Evolutionary conservation across 2,329 filamentous ascomycete species (phyloP), one percentile per base, ranked within the genome.

Genomic region (Xylaria digitata): DNA sequence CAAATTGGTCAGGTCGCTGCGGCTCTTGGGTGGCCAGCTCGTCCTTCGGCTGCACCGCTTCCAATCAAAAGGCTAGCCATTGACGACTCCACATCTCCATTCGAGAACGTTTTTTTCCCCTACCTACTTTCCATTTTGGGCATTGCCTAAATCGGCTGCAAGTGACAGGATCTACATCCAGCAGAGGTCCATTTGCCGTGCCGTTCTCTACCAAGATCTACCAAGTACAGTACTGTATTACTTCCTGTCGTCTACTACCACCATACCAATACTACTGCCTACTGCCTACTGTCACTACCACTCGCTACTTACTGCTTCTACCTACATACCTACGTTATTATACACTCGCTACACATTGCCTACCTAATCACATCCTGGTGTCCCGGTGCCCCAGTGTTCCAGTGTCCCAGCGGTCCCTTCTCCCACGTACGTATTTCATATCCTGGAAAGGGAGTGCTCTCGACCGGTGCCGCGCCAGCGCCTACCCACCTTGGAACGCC

Each of bases 41-140:
- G 77, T 78, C 80, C 79, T 81, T 80, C 70, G 67, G 67, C 69
- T 80, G 80, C 78, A 77, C 79, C 77, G 76, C 74, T 78, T 77
- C 75, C 74, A 81, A 81, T 80, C 80, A 74, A 74, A 74, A 67
- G 70, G 70, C 68, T 70, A 71, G 74, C 75, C 78, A 80, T 76
- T 67, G 73, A 73, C 75, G 79, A 77, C 82, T 82, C 81, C 81
- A 83, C 82, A 78, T 75, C 63, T 70, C 68, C 62, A 68, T 70
- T 73, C 71, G 65, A 71, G 67, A 75, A 74, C 75, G 74, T 76
- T 76, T 74, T 26, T 75, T 63, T 55, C 53, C 58, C 67, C 61
- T 65, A 65, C 67, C 75, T 76, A 73, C 78, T 79, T 79, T 77
- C 76, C 78, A 74, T 78, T 77, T 77, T 78, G 76, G 76, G 77